Evolutionary conservation across 73 alveolate genomes (phyloP), one percentile per base, ranked within the genome.

Genomic region (Tetrahymena elliotti): DNA sequence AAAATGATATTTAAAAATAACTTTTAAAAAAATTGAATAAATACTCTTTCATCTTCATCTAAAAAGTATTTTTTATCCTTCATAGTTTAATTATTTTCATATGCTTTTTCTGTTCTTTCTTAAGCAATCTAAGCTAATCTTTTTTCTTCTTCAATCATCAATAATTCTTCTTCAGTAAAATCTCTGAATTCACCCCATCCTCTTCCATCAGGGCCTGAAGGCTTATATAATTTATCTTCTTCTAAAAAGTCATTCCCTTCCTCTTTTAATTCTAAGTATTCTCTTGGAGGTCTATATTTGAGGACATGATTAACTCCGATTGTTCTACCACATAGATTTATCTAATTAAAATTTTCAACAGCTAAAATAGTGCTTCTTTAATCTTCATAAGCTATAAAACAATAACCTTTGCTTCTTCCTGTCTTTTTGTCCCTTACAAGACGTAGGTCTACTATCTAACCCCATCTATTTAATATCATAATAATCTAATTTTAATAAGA

Each of bases 121-220:
- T 95, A 27, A 20, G 93, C 92, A 16, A 94, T 95, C 33, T 68
- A 52, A 27, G 52, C 24, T 93, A 93, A 38, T 38, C 54, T 52
- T 93, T 52, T 83, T 53, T 83, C 93, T 54, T 98, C 98, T 93
- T 98, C 97, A 92, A 97, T 97, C 95, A 96, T 95, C 52, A 93
- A 83, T 54, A 93, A 83, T 96, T 98, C 99, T 92, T 97, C 98
- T 93, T 98, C 98, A 93, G 96, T 97, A 33, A 98, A 94, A 34
- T 96, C 84, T 93, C 99, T 97, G 95, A 98, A 98, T 93, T 97
- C 98, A n/a, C 99, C 99, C 99, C 99, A 99, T 12, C 99, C 99
- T 94, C 98, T 98, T 8, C 99, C 99, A 95, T 99, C 99, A 68
- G 99, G 99, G 10, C 99, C 99, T 34, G 99, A 94, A 36, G 99